phyloP scores from a whole-genome alignment of 495 filamentous ascomycete species.

The Lasiosphaeria hispida region DNA sequence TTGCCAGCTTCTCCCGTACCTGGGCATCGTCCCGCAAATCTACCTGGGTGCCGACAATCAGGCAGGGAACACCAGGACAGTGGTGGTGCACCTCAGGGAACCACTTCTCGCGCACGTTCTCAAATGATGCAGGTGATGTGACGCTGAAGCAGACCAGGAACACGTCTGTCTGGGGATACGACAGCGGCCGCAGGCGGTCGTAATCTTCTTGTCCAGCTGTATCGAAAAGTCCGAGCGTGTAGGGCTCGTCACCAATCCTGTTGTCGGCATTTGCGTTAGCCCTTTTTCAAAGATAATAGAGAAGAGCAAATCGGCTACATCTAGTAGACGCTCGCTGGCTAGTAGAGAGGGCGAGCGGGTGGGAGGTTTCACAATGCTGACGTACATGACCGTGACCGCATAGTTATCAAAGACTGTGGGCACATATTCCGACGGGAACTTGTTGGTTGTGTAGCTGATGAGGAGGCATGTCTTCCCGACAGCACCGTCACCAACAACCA shows the following conservation, averaged over 20 bases:
- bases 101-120: constrained; percentile 99
- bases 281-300: too few relatives aligned
- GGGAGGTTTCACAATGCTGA: constrained; percentile 29
- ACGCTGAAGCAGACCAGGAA: constrained; percentile 99
- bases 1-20: constrained; percentile 85
- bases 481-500: constrained; percentile 98
- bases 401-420: constrained; percentile 99
- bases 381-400: constrained; percentile 98
- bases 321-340: neutral
- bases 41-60: constrained; percentile 96
- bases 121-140: constrained; percentile 96
- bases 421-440: constrained; percentile 99
- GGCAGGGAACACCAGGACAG: constrained; percentile 94
- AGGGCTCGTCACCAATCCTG: constrained; percentile 99
- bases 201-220: constrained; percentile 99
- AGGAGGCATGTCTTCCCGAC: constrained; percentile 98
- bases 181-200: constrained; percentile 91
- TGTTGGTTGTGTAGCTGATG: constrained; percentile 99
- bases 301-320: too few relatives aligned
- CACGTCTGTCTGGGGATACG: constrained; percentile 97
- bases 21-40: constrained; percentile 90
- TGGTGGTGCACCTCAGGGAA: constrained; percentile 98
- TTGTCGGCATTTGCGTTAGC: neutral
- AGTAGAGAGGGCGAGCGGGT: neutral
- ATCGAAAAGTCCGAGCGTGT: constrained; percentile 96